Evolutionary conservation across 2,329 filamentous ascomycete species (phyloP).

Genomic region (Stenocarpella maydis): DNA sequence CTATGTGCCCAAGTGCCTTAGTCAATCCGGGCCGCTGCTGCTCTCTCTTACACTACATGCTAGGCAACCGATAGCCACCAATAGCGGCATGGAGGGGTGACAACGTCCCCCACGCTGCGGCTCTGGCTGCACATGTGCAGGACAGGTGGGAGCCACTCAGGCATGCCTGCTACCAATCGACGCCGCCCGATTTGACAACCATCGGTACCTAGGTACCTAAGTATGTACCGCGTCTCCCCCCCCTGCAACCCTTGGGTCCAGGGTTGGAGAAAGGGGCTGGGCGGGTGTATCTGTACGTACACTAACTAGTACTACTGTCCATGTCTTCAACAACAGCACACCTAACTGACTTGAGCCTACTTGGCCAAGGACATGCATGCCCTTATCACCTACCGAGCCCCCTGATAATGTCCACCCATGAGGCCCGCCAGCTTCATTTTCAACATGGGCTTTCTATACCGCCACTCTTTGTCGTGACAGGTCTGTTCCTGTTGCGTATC

Average conservation of each 20-base stretch:
- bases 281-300: no score
- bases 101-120: constrained; percentile 23
- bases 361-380: neutral
- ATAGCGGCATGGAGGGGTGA: constrained; percentile 35
- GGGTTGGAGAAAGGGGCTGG: constrained; percentile 6
- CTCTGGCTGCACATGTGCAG: constrained; percentile 5
- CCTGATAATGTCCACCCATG: constrained; percentile 29
- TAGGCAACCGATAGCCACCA: constrained; percentile 5
- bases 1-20: no score
- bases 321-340: neutral
- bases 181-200: constrained; percentile 16
- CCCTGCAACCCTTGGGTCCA: neutral
- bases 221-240: neutral
- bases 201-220: constrained; percentile 14
- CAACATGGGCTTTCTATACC: constrained; percentile 34
- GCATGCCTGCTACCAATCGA: constrained; percentile 7
- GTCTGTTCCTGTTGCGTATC: constrained; percentile 74
- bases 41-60: no score
- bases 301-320: no score
- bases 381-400: constrained; percentile 3
- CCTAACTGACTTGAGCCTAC: neutral
- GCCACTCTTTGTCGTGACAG: constrained; percentile 44
- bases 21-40: neutral
- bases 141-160: neutral
- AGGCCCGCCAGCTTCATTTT: constrained; percentile 31